Conservation (phyloP, 1,284 basidiomycete species). For the Ganoderma sinense region DNA sequence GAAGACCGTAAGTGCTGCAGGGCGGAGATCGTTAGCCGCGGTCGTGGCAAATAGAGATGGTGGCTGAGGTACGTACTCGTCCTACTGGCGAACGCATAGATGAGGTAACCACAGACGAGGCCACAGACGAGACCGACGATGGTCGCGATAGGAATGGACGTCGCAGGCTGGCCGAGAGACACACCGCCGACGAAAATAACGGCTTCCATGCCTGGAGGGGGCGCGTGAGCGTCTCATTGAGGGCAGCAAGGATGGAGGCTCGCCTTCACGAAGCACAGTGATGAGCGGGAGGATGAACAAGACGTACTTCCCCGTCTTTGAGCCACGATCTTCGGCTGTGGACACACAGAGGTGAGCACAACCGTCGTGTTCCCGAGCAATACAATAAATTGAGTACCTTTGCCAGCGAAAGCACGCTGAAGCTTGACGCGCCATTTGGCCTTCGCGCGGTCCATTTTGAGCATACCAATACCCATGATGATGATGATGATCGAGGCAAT, state of each 20-base stretch:
- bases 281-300: slow-evolving; percentile 90
- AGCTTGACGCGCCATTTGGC: slow-evolving; percentile 93
- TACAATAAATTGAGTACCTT: slow-evolving; percentile 42
- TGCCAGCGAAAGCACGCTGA: slow-evolving; percentile 74
- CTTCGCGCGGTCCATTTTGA: slow-evolving; percentile 73
- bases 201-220: slow-evolving; percentile 75
- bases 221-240: not conserved
- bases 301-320: slow-evolving; percentile 77
- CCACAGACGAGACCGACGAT: slow-evolving; percentile 86
- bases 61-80: slow-evolving; percentile 57
- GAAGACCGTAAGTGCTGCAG: slow-evolving; percentile 79
- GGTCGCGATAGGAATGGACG: slow-evolving; percentile 88
- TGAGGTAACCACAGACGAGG: slow-evolving; percentile 68
- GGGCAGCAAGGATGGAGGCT: slow-evolving; percentile 16
- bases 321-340: slow-evolving; percentile 45
- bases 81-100: slow-evolving; percentile 80
- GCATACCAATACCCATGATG: slow-evolving; percentile 53
- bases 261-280: slow-evolving; percentile 91
- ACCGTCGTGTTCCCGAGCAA: not conserved
- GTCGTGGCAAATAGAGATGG: not conserved
- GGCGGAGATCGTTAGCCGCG: slow-evolving; percentile 5
- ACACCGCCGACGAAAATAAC: slow-evolving; percentile 95
- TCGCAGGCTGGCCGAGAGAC: slow-evolving; percentile 81
- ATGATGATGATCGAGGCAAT: slow-evolving; percentile 85
- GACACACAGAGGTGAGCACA: not conserved